Conservation (phyloP, 108 stramenopile genomes). For the Cyclotella distinguenda region DNA sequence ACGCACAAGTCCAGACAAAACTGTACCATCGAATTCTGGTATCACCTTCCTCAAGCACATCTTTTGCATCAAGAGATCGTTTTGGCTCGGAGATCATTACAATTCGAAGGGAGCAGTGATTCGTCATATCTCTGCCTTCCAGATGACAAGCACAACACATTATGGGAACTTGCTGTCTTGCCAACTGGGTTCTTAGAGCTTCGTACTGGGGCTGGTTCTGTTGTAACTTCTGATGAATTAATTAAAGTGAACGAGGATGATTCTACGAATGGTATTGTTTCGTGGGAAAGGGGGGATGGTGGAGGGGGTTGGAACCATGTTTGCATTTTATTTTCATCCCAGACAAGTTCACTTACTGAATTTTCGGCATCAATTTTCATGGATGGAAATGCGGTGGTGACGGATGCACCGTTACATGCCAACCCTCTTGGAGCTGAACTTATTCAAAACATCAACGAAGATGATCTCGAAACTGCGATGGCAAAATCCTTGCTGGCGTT, state of each 20-base stretch:
- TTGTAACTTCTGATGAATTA: conserved; percentile 32
- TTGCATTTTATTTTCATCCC: conserved; percentile 59
- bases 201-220: conserved; percentile 59
- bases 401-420: conserved; percentile 25
- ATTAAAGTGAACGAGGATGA: conserved; percentile 39
- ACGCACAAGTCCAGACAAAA: conserved; percentile 61
- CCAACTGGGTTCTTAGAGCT: conserved; percentile 75
- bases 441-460: conserved; percentile 48
- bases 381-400: conserved; percentile 57
- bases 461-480: conserved; percentile 65
- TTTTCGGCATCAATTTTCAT: conserved; percentile 55
- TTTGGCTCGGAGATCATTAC: conserved; percentile 63
- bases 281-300: conserved; percentile 52
- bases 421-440: conserved; percentile 45
- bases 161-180: conserved; percentile 81
- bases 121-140: conserved; percentile 64
- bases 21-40: conserved; percentile 86
- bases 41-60: conserved; percentile 59
- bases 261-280: conserved; percentile 45
- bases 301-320: conserved; percentile 87
- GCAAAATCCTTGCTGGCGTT: conserved; percentile 67
- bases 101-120: conserved; percentile 50
- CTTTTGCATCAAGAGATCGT: conserved; percentile 60
- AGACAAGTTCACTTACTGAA: conserved; percentile 31
- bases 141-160: conserved; percentile 48